Base-by-base conservation (phyloP, 2,329 filamentous ascomycete genomes). In the Fusarium zealandicum region DNA sequence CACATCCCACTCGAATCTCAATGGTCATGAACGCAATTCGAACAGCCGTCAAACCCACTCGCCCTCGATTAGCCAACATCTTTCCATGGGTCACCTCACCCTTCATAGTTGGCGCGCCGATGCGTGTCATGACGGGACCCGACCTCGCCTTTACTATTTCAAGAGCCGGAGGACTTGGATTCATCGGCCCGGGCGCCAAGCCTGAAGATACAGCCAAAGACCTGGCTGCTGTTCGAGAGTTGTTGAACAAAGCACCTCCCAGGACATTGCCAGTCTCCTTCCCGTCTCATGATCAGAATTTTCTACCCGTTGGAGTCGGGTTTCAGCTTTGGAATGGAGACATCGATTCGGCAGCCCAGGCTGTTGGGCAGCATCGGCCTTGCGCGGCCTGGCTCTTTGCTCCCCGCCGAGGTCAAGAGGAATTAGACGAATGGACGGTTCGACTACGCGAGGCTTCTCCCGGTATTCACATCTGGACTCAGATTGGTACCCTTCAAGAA, bases 81-180 rank as follows among this genome's bases (percentile, higher is more conserved):
- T 59, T 61, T 44, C 67, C 68, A 35, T 73, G 71, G 71, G 42
- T 59, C 8, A 66, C 87, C n/a, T 31, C 66, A 3, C 69, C 72
- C 0, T 64, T 90, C 16, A 78, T 92, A 25, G 76, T 81, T 38
- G 77, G 79, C 31, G 88, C 87, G 1, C 89, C 89, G 0, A 91
- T 92, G 89, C 82, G 86, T 38, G 77, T 85, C 30, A 83, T 90
- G 80, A 63, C 79, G 70, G 66, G 80, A 69, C 56, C 78, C 68
- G 62, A 73, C 1, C 78, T 91, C 3, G 85, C 87, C 3, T 74
- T 85, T 27, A 80, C 84, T 36, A 80, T 90, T 12, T 85, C 87
- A 49, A 88, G 88, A 60, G 87, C 89, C 6, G 90, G 90, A 14
- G 90, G 90, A 0, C 78, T 91, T 2, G 82, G 78, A 10, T 80